Evolutionary conservation across 768 basidiomycete genomes (phyloP).

Genomic region (Rhodotorula babjevae): DNA sequence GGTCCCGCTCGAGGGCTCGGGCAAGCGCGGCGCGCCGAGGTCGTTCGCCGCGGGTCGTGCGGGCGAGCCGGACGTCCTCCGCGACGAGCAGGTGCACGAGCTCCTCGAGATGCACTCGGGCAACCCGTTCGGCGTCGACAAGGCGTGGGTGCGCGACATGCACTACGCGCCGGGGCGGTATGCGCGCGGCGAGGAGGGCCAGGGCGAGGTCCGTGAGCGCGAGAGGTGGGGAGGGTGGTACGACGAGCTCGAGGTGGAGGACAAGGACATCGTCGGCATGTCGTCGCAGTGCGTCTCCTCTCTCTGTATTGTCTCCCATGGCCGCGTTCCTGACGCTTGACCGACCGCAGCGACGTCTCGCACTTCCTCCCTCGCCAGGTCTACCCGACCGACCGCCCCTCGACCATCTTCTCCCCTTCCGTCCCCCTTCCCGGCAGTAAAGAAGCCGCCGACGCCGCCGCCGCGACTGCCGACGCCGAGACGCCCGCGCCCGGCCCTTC

Average conservation of each 20-base stretch:
- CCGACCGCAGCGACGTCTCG: neutral
- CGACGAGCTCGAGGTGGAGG: neutral
- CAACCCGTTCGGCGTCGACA: constrained; percentile 14
- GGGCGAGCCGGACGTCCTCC: neutral
- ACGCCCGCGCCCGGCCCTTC: neutral
- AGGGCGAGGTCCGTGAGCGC: neutral
- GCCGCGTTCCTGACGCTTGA: neutral
- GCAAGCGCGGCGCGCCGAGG: neutral
- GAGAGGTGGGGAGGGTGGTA: constrained; percentile 37
- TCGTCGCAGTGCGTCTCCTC: neutral
- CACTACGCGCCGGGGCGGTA: constrained; percentile 24
- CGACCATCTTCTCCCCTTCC: constrained; percentile 1
- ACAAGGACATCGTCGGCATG: neutral
- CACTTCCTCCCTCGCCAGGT: constrained; percentile 8
- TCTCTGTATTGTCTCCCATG: too few relatives aligned
- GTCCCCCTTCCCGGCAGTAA: neutral
- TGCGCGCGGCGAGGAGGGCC: neutral
- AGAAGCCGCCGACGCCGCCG: neutral
- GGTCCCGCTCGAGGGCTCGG: neutral
- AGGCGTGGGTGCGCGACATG: neutral
- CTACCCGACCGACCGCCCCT: neutral
- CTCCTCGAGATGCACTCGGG: constrained; percentile 4
- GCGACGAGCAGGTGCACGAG: neutral
- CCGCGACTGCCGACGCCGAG: neutral
- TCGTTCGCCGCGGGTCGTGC: too few relatives aligned